Evolutionary conservation across 2,329 filamentous ascomycete genomes (phyloP).

Genomic region (Graphilbum sp.): DNA sequence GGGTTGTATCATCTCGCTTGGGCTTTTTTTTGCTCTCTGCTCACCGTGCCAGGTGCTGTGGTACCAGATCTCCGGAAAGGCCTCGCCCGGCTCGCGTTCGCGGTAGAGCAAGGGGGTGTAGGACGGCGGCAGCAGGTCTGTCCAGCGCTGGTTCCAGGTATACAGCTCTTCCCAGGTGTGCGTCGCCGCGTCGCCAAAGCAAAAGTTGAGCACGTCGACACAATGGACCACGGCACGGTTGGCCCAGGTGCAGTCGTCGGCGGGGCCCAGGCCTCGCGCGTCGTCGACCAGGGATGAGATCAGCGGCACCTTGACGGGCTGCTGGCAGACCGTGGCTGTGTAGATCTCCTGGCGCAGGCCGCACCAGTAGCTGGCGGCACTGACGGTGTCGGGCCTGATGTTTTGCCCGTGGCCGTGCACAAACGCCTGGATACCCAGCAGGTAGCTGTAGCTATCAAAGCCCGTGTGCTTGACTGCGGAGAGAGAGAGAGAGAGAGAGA

Average conservation of each 20-base stretch:
- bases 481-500: constrained; percentile 5
- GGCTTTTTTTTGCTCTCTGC: constrained; percentile 7
- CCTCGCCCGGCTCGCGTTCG: constrained; percentile 18
- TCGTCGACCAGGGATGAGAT: constrained; percentile 30
- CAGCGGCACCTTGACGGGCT: constrained; percentile 30
- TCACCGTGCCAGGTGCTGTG: constrained; percentile 35
- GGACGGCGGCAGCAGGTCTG: constrained; percentile 26
- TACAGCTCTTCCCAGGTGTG: constrained; percentile 27
- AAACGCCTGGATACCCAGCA: constrained; percentile 29
- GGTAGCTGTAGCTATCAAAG: constrained; percentile 28
- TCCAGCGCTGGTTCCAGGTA: constrained; percentile 29
- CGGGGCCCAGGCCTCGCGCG: constrained; percentile 21
- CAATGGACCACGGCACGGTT: constrained; percentile 45
- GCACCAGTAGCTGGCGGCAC: constrained; percentile 40
- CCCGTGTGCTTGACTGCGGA: constrained; percentile 22
- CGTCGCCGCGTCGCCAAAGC: constrained; percentile 29
- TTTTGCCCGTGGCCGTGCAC: constrained; percentile 24
- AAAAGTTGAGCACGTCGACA: constrained; percentile 47
- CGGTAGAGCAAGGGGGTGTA: constrained; percentile 37
- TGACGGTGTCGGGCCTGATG: constrained; percentile 23
- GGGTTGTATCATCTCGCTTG: no score
- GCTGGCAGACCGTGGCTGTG: constrained; percentile 31
- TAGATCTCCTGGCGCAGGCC: constrained; percentile 44
- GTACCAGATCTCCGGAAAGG: constrained; percentile 43
- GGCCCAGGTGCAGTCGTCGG: constrained; percentile 38